phyloP scores from a whole-genome alignment of 805 yeast species.

The Lachancea waltii region DNA sequence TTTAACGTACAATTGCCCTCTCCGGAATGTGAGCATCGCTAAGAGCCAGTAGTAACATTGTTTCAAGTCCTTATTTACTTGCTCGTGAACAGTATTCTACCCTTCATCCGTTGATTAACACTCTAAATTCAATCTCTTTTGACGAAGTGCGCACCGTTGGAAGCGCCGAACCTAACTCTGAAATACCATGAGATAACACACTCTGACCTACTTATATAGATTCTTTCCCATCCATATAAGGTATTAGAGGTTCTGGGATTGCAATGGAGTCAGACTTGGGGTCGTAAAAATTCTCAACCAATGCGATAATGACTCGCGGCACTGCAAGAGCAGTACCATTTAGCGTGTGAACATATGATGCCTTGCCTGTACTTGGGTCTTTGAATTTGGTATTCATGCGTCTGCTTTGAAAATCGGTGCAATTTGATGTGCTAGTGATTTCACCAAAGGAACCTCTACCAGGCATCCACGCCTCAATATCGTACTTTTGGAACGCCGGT shows the following conservation, averaged over 20 bases:
- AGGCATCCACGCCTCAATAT: slow-evolving; percentile 98
- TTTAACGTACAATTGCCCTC: slow-evolving; percentile 56
- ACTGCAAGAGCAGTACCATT: slow-evolving; percentile 96
- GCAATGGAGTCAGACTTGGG: slow-evolving; percentile 43
- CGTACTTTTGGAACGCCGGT: slow-evolving; percentile 87
- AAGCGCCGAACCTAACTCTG: not conserved
- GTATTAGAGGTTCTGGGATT: slow-evolving; percentile 63
- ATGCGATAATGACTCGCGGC: slow-evolving; percentile 83
- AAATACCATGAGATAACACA: no score
- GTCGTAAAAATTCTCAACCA: slow-evolving; percentile 81
- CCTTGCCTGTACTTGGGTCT: slow-evolving; percentile 29
- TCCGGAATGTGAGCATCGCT: slow-evolving; percentile 92
- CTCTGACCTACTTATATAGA: slow-evolving; percentile 17
- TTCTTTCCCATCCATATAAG: slow-evolving; percentile 64
- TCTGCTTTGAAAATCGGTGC: slow-evolving; percentile 85
- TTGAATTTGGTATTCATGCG: slow-evolving; percentile 64
- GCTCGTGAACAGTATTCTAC: not conserved
- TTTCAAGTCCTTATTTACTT: not conserved
- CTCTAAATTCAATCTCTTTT: no score
- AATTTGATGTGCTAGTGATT: slow-evolving; percentile 82
- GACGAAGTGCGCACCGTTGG: not conserved
- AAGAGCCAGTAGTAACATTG: slow-evolving; percentile 69
- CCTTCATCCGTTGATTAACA: no score
- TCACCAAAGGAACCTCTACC: slow-evolving; percentile 94
- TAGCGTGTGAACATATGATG: slow-evolving; percentile 63